These are phyloP conservation scores for Verticillium nonalfalfae DNA, from an alignment of 2,329 filamentous ascomycete species.

Conservation along the genomic window DNA sequence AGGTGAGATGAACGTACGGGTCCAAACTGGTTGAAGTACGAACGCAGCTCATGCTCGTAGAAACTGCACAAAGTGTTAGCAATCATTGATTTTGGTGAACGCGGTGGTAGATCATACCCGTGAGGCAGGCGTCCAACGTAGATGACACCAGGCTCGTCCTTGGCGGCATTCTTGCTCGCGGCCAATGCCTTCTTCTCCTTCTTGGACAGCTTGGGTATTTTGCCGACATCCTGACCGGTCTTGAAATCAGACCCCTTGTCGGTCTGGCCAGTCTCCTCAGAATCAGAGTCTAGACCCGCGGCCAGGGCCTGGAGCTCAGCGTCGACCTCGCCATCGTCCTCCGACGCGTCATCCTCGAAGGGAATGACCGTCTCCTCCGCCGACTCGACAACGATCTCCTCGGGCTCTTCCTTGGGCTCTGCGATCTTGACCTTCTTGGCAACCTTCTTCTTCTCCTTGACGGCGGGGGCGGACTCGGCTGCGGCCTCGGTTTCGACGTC, in stretches of 20 bases:
- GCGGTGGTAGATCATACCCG: slow-evolving; percentile 18
- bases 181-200: slow-evolving; percentile 29
- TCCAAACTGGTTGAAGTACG: slow-evolving; percentile 93
- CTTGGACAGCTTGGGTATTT: slow-evolving; percentile 41
- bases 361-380: slow-evolving; percentile 13
- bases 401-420: slow-evolving; percentile 18
- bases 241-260: slow-evolving; percentile 31
- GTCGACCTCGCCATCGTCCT: slow-evolving; percentile 31
- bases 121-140: slow-evolving; percentile 89
- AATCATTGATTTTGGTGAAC: background rate
- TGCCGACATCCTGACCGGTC: slow-evolving; percentile 43
- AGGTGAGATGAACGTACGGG: slow-evolving; percentile 41
- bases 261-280: slow-evolving; percentile 28
- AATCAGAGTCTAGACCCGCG: slow-evolving; percentile 35
- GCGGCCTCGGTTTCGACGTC: slow-evolving; percentile 11
- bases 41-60: slow-evolving; percentile 92
- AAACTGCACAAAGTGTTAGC: slow-evolving; percentile 52
- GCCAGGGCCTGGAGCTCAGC: slow-evolving; percentile 37
- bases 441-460: slow-evolving; percentile 38
- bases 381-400: slow-evolving; percentile 14
- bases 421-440: slow-evolving; percentile 19
- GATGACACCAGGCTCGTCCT: slow-evolving; percentile 66
- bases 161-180: slow-evolving; percentile 29
- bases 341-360: slow-evolving; percentile 21
- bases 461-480: slow-evolving; percentile 30